phyloP scores from a whole-genome alignment of 2,329 filamentous ascomycete genomes.

The Leptographium wingfieldii region DNA sequence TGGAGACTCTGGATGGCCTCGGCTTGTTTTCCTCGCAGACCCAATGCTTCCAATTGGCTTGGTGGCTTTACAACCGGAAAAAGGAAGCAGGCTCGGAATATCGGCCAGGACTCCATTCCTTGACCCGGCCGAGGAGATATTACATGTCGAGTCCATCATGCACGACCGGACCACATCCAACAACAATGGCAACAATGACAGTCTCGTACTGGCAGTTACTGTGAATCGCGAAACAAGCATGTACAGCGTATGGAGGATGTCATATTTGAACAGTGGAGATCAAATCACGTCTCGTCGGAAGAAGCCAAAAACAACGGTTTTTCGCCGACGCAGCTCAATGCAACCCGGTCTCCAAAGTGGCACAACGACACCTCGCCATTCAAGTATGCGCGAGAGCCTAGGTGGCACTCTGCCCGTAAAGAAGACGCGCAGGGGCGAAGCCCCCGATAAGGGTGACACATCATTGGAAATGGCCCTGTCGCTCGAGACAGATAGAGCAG shows the following conservation, averaged over 20 bases:
- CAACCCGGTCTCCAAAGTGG: slow-evolving; percentile 59
- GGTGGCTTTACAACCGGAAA: slow-evolving; percentile 51
- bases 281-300: slow-evolving; percentile 34
- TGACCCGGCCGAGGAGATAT: slow-evolving; percentile 65
- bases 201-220: slow-evolving; percentile 66
- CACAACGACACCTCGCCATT: slow-evolving; percentile 61
- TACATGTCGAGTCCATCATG: slow-evolving; percentile 59
- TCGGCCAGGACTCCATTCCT: slow-evolving; percentile 45
- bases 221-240: slow-evolving; percentile 62
- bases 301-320: slow-evolving; percentile 31
- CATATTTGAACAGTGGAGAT: slow-evolving; percentile 60
- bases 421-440: slow-evolving; percentile 38
- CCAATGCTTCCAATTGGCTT: slow-evolving; percentile 77
- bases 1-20: slow-evolving; percentile 50
- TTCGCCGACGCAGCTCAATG: slow-evolving; percentile 50
- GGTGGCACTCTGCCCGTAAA: slow-evolving; percentile 45
- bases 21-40: slow-evolving; percentile 73
- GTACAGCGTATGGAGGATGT: slow-evolving; percentile 76
- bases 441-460: slow-evolving; percentile 24
- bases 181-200: slow-evolving; percentile 25
- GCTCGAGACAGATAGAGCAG: slow-evolving; percentile 53
- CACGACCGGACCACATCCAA: slow-evolving; percentile 33
- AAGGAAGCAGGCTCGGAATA: slow-evolving; percentile 20
- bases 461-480: slow-evolving; percentile 53
- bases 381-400: slow-evolving; percentile 65